phyloP scores from a whole-genome alignment of 331 rosid genomes.

The Pyracantha coccinea region DNA sequence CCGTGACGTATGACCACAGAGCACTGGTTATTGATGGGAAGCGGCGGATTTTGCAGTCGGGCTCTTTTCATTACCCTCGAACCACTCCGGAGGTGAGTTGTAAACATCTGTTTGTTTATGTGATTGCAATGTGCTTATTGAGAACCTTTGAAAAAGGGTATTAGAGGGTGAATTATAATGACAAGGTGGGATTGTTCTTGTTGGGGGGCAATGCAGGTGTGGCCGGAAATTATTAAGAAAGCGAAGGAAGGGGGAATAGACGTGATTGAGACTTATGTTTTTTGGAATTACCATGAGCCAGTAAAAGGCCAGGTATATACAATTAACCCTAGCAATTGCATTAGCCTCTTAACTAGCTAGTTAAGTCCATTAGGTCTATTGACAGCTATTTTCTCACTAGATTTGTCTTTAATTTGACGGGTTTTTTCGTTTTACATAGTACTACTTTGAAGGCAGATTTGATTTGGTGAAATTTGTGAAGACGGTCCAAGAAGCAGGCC shows the following conservation, averaged over 20 bases:
- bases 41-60: conserved; percentile 9
- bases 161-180: not conserved
- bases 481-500: conserved; percentile 70
- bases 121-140: not conserved
- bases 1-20: conserved; percentile 7
- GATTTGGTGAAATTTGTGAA: conserved; percentile 68
- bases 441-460: conserved; percentile 73
- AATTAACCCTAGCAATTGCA: not conserved
- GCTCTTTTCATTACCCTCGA: conserved; percentile 10
- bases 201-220: conserved; percentile 11
- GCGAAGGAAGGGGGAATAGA: conserved; percentile 14
- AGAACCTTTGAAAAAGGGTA: not conserved
- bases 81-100: conserved; percentile 1
- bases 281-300: conserved; percentile 13
- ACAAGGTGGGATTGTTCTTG: not conserved
- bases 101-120: not conserved
- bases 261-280: conserved; percentile 13
- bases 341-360: not conserved
- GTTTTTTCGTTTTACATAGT: conserved; percentile 23
- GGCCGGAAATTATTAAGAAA: conserved; percentile 6
- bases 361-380: not conserved
- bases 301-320: conserved; percentile 10
- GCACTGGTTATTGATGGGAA: conserved; percentile 13
- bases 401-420: not conserved
- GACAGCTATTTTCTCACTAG: not conserved